Evolutionary conservation across 176 grass and related monocot species (phyloP), one percentile per base, ranked within the genome.

Genomic region (Avena sativa): DNA sequence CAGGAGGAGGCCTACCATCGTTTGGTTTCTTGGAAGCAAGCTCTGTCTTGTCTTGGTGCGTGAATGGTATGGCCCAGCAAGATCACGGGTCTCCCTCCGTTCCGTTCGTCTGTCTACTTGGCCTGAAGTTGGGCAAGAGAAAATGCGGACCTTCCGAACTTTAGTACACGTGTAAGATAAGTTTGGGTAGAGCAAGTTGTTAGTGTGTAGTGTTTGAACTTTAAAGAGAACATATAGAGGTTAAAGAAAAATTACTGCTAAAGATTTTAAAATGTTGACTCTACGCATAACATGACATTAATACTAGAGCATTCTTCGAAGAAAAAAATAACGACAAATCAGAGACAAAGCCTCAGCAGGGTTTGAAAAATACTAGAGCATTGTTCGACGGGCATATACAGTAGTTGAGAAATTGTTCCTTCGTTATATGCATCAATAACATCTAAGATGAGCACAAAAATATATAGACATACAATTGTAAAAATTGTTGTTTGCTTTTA

Each of bases 51-150:
- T 38, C 68, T 88, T 71, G 9, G 72, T 5, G 59, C n/a, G 32
- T 44, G 70, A 78, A 68, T 81, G 90, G 78, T 81, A 68, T 85
- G 90, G 78, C 81, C 86, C 82, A 72, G 62, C 28, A 44, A 44
- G 51, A 88, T 91, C 86, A 88, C 90, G 78, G 25, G 32, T 56
- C 52, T 56, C 52, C 52, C 52, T 56, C 71, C 36, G 20, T 80
- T 81, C 67, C 15, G 20, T 60, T 87, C 50, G 44, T 23, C 63
- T 51, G 51, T 11, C 69, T 30, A 60, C 38, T n/a, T 32, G 66
- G 49, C 40, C 80, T 30, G 57, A 78, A 74, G 30, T 67, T 58
- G 10, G 52, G 14, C 14, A 40, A 59, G 6, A 62, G 19, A 49
- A 69, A n/a, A 65, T 5, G 59, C 26, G 34, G 34, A 14, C 14